phyloP scores from a whole-genome alignment of 257 asterid genomes.

The Lycium barbarum region DNA sequence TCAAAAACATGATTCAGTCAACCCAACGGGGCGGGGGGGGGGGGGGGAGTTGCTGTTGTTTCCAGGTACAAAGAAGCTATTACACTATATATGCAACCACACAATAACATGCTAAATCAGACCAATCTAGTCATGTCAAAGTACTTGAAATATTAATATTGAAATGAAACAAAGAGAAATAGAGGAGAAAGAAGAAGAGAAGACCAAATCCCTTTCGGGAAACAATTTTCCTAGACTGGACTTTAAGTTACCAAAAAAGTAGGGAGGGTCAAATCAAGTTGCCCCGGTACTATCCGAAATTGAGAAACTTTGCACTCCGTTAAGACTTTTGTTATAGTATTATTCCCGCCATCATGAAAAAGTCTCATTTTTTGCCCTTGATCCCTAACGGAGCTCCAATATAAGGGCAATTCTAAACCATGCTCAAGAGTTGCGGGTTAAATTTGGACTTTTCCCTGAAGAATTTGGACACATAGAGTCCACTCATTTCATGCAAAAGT shows the following conservation, averaged over 20 bases:
- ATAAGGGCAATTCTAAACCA: not conserved
- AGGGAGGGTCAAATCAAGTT: not conserved
- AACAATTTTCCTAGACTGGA: not conserved
- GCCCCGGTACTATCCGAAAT: not conserved
- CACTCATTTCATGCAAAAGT: not conserved
- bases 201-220: not conserved
- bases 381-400: not conserved
- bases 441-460: not conserved
- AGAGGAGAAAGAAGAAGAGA: not conserved
- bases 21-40: not conserved
- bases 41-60: not conserved
- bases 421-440: not conserved
- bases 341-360: not conserved
- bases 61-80: not conserved
- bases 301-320: not conserved
- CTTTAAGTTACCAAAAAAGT: not conserved
- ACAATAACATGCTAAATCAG: not conserved
- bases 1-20: not conserved
- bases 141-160: not conserved
- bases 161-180: not conserved
- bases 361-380: not conserved
- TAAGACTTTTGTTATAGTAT: not conserved
- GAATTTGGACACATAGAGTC: not conserved
- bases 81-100: not conserved
- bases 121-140: not conserved